A percentile compares a stretch with the other conserved stretches of the same genome.
Conservation (phyloP, 2,329 filamentous ascomycete species). For the Claviceps purpurea region DNA sequence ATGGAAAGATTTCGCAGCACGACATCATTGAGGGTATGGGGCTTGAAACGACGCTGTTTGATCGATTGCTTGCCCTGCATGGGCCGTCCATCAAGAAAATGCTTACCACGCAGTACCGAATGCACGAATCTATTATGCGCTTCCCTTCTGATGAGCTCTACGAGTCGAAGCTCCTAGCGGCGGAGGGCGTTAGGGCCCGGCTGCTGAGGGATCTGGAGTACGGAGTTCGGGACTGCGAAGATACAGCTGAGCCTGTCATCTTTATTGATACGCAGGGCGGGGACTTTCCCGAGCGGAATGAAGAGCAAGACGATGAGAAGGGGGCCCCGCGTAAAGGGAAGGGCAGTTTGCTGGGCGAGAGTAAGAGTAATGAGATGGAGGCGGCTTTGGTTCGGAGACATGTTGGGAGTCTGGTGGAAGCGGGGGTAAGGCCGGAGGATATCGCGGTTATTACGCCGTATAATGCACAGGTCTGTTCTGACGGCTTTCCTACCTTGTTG, state of each 20-base stretch:
- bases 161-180: conserved; percentile 66
- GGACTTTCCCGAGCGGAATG: conserved; percentile 71
- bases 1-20: conserved; percentile 10
- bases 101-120: conserved; percentile 94
- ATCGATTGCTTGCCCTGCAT: conserved; percentile 70
- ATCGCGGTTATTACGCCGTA: conserved; percentile 94
- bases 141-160: conserved; percentile 89
- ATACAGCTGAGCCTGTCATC: conserved; percentile 75
- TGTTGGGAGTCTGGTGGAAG: conserved; percentile 59
- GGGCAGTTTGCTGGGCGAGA: conserved; percentile 37
- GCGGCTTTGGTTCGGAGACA: conserved; percentile 69
- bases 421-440: conserved; percentile 68
- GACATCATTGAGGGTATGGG: conserved; percentile 36
- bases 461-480: conserved; percentile 67
- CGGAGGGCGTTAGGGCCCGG: conserved; percentile 60
- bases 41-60: conserved; percentile 86
- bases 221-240: conserved; percentile 64
- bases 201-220: conserved; percentile 69
- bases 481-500: not conserved
- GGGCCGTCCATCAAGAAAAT: conserved; percentile 79
- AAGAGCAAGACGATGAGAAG: conserved; percentile 48
- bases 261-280: conserved; percentile 97
- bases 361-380: conserved; percentile 88
- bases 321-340: conserved; percentile 29
- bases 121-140: conserved; percentile 92